Base-by-base conservation (phyloP, 179 eudicot species). In the Beta lomatogona region DNA sequence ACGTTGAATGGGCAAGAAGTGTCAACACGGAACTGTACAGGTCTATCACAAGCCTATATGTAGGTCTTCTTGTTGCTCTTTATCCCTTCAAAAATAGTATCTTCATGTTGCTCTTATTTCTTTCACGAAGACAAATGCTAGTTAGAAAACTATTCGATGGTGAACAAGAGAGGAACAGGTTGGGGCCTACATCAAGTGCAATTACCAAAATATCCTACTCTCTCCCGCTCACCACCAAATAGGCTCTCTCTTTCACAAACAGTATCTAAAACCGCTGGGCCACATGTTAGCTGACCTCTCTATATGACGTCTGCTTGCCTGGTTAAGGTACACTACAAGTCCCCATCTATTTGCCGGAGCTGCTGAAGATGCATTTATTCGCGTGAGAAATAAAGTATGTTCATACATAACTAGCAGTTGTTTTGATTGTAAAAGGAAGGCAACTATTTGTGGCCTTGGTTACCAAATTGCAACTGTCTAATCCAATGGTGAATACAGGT, bases 321-420 rank as follows among this genome's bases (percentile, higher is more conserved):
- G 75, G 50, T 82, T 58, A 71, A 96, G 99, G 94, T 96, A 96
- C 89, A 96, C 99, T 59, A 93, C 99, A 77, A 96, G 99, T 81
- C 99, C 98, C 65, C 99, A 96, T 88, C 87, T 93, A 59, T 96
- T 96, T 81, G 85, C 80, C 58, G 97, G 91, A 83, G 89, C 85
- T 79, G 93, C 97, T 78, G 94, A 87, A 83, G 90, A 87, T 59
- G 98, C 99, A n/a, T 96, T 93, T 80, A 83, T 86, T 84, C 94
- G 94, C 50, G 98, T 94, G 69, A 87, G 98, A 88, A 85, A 75
- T 78, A 89, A 93, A 98, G 98, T 94, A 54, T 46, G 76, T 64
- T 25, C 58, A n/a, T 73, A 9, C 61, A 5, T 64, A 28, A 9
- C 60, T 64, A 13, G 1, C 63, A 31, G 36, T 41, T 16, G 12